Percentiles rank a stretch among this genome's conserved stretches.
These are phyloP conservation scores for Yamadazyma aaseri DNA, from an alignment of 1,139 yeast genomes.

Conservation along the genomic window DNA sequence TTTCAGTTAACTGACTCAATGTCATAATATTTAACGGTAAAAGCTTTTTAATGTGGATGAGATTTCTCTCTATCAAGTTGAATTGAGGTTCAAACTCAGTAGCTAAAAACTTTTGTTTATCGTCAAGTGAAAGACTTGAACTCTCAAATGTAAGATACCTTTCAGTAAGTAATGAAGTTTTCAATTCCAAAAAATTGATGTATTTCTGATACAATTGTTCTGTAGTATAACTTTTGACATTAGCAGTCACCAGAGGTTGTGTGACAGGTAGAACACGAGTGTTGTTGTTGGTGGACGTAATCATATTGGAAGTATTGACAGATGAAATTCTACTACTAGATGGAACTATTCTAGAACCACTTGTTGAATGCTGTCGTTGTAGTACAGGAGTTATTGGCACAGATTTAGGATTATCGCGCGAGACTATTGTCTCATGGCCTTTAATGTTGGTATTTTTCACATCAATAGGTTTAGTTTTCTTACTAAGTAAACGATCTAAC, in stretches of 20 bases:
- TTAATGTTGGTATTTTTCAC: no score
- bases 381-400: no score
- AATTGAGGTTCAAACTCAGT: slow-evolving; percentile 21
- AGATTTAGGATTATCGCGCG: no score
- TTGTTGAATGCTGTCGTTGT: no score
- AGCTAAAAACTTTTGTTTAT: slow-evolving; percentile 26
- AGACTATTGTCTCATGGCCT: no score
- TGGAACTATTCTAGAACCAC: no score
- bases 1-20: slow-evolving; percentile 3
- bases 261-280: neutral
- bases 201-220: slow-evolving; percentile 11
- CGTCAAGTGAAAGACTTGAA: slow-evolving; percentile 35
- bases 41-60: slow-evolving; percentile 4
- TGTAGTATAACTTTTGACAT: slow-evolving; percentile 1
- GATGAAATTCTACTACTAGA: no score
- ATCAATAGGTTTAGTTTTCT: no score
- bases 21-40: slow-evolving; percentile 3
- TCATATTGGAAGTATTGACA: no score
- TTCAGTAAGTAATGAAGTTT: slow-evolving; percentile 26
- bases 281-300: no score
- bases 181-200: slow-evolving; percentile 14
- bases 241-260: neutral
- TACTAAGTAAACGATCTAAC: slow-evolving; percentile 7
- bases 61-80: slow-evolving; percentile 8
- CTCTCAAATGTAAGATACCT: slow-evolving; percentile 31